Conservation (phyloP, 768 basidiomycete genomes). For the Chalciporus pseudorubinellus region DNA sequence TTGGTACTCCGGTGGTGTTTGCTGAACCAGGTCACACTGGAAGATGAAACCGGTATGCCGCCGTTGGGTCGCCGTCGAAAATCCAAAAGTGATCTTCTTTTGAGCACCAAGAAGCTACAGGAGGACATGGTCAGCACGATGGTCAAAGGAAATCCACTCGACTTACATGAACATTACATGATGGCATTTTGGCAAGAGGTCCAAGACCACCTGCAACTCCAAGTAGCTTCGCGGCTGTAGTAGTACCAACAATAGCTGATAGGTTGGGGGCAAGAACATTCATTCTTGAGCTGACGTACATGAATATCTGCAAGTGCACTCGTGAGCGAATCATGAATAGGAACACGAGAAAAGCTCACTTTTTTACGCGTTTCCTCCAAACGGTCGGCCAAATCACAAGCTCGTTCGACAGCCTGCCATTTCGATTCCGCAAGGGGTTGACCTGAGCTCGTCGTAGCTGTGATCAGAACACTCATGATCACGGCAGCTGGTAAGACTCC, state of each 20-base stretch:
- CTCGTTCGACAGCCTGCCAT: conserved; percentile 80
- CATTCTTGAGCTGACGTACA: conserved; percentile 99
- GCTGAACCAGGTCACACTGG: conserved; percentile 85
- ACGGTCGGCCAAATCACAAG: conserved; percentile 85
- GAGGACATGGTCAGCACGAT: conserved; percentile 1
- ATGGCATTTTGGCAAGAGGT: conserved; percentile 90
- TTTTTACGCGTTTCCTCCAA: conserved; percentile 88
- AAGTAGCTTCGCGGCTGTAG: conserved; percentile 95
- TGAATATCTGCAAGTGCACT: conserved; percentile 71
- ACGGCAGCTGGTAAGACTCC: conserved; percentile 83
- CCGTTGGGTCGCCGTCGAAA: conserved; percentile 82
- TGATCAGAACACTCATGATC: conserved; percentile 94
- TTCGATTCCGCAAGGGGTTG: conserved; percentile 62
- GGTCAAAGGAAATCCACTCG: background rate
- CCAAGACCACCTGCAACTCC: conserved; percentile 94
- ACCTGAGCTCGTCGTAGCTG: conserved; percentile 89
- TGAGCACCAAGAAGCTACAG: conserved; percentile 88
- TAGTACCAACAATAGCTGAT: conserved; percentile 97
- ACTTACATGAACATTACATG: conserved; percentile 91
- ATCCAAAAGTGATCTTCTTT: conserved; percentile 88
- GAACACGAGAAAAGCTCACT: conserved; percentile 37
- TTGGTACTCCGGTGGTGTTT: conserved; percentile 85
- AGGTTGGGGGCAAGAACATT: conserved; percentile 97
- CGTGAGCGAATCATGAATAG: conserved; percentile 1
- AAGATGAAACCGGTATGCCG: conserved; percentile 97